phyloP scores from a whole-genome alignment of 2,329 filamentous ascomycete species.

The Hymenoscyphus infarciens region DNA sequence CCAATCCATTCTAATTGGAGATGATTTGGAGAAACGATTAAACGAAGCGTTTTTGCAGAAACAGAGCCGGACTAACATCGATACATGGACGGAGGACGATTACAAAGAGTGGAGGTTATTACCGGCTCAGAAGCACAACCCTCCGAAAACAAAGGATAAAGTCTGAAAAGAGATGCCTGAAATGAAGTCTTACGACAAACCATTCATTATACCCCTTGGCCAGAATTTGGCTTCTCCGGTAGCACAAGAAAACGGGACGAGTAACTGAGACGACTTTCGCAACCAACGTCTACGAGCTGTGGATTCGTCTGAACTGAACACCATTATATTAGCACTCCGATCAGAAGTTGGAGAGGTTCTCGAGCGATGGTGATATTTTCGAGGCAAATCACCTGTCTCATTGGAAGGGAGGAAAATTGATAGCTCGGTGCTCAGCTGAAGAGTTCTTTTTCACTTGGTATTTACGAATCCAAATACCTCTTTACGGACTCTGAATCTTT shows the following conservation, averaged over 20 bases:
- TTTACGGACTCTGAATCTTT: too few relatives aligned
- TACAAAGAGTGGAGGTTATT: neutral
- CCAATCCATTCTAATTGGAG: neutral
- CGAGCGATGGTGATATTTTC: too few relatives aligned
- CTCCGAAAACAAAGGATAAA: neutral
- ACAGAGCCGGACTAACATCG: too few relatives aligned
- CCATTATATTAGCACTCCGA: too few relatives aligned
- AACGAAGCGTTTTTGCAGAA: neutral
- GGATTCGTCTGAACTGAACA: neutral
- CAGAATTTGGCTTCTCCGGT: neutral
- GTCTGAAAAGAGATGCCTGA: neutral
- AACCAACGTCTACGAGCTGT: too few relatives aligned
- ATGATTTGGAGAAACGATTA: neutral
- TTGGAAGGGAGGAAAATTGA: too few relatives aligned
- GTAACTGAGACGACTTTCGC: neutral
- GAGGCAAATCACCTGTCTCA: too few relatives aligned
- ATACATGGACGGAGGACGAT: neutral
- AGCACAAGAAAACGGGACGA: too few relatives aligned
- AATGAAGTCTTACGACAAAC: neutral
- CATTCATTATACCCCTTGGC: neutral
- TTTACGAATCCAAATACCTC: too few relatives aligned
- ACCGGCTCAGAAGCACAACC: neutral
- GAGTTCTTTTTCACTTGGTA: too few relatives aligned
- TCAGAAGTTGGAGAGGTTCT: too few relatives aligned
- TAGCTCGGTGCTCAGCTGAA: too few relatives aligned